Evolutionary conservation across 129 eudicot species (phyloP).

Genomic region (Ambrosia artemisiifolia): DNA sequence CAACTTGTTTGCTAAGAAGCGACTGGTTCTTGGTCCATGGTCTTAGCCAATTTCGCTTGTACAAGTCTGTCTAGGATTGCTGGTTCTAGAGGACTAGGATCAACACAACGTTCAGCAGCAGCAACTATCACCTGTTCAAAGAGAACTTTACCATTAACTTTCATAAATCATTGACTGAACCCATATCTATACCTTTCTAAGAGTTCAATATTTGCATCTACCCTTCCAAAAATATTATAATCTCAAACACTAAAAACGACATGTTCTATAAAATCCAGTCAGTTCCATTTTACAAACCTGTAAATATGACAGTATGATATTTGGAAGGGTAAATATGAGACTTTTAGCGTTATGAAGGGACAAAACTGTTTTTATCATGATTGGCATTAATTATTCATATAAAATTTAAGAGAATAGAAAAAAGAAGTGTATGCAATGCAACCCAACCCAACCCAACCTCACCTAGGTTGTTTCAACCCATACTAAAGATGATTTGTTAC

Average conservation of each 20-base stretch:
- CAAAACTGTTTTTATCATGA: too few relatives aligned
- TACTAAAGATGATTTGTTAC: background rate
- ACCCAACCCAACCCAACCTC: background rate
- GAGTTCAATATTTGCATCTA: background rate
- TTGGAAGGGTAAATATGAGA: too few relatives aligned
- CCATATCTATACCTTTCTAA: background rate
- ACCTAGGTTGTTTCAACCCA: background rate
- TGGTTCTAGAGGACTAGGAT: slow-evolving; percentile 82
- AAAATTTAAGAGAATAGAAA: background rate
- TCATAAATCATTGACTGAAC: background rate
- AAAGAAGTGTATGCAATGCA: background rate
- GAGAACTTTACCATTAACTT: background rate
- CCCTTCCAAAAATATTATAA: background rate
- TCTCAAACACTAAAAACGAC: background rate
- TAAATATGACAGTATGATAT: too few relatives aligned
- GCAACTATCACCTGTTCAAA: slow-evolving; percentile 79
- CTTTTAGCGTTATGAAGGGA: too few relatives aligned
- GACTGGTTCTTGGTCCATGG: slow-evolving; percentile 35
- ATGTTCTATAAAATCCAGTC: background rate
- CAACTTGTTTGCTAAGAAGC: slow-evolving; percentile 15
- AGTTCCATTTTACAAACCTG: too few relatives aligned
- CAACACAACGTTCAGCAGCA: slow-evolving; percentile 92
- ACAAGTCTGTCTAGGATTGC: slow-evolving; percentile 83
- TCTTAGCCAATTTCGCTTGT: slow-evolving; percentile 70
- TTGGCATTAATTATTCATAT: background rate